Conservation (phyloP, 2,329 filamentous ascomycete species). For the Chaetomium olivaceum region DNA sequence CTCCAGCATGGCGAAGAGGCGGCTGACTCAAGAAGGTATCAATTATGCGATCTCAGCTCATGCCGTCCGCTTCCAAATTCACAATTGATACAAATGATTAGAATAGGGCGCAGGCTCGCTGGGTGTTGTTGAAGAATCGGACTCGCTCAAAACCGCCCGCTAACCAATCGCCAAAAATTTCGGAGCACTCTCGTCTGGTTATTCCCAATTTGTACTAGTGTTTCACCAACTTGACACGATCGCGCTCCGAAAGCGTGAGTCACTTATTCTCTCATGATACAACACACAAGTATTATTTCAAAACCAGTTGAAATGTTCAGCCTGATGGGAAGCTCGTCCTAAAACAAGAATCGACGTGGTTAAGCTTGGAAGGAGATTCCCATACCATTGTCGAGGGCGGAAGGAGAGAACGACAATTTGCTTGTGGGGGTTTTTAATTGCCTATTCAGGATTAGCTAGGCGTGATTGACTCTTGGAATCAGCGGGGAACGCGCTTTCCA, state of each 20-base stretch:
- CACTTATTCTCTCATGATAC: not conserved
- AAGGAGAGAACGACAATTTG: not conserved
- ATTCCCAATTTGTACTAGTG: not conserved
- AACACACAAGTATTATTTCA: not conserved
- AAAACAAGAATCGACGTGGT: not conserved
- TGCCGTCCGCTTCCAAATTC: not conserved
- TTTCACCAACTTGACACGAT: not conserved
- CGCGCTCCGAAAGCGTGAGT: not conserved
- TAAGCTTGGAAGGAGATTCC: not conserved
- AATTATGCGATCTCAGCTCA: conserved; percentile 8
- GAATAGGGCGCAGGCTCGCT: not conserved
- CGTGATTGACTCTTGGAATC: not conserved
- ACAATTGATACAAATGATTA: not conserved
- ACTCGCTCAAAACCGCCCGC: not conserved
- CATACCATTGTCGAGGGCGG: not conserved
- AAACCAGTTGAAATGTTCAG: not conserved
- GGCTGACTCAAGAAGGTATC: not conserved
- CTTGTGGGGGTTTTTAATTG: not conserved
- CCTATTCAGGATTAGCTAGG: not conserved
- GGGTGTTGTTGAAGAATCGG: not conserved
- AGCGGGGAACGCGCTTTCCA: not conserved
- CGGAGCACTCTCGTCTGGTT: not conserved
- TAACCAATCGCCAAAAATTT: conserved; percentile 24
- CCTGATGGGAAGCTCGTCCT: not conserved
- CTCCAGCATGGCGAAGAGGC: conserved; percentile 69